These are phyloP conservation scores for Penicillium nordicum DNA, from an alignment of 2,329 filamentous ascomycete species.

Conservation along the genomic window DNA sequence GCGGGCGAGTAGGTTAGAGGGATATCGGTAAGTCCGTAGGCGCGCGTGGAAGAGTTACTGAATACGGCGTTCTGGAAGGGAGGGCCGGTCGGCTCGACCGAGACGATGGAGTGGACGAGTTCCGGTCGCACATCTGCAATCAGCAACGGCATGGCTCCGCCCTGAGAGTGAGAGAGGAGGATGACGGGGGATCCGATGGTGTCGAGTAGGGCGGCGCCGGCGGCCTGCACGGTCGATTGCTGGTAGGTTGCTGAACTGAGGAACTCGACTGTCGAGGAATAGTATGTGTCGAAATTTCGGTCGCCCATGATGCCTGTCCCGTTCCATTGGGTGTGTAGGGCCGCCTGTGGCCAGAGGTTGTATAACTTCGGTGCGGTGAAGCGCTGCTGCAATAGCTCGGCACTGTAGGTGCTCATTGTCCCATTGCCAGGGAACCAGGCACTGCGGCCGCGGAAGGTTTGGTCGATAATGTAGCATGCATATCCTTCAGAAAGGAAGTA, in stretches of 20 bases:
- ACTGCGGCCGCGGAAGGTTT: conserved; percentile 38
- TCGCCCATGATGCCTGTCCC: conserved; percentile 40
- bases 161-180: conserved; percentile 51
- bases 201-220: conserved; percentile 45
- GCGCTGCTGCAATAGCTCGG: conserved; percentile 26
- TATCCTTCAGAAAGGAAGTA: conserved; percentile 48
- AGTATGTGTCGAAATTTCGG: conserved; percentile 49
- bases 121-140: conserved; percentile 49
- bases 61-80: conserved; percentile 48
- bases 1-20: conserved; percentile 49
- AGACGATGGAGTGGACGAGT: conserved; percentile 48
- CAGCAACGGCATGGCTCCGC: conserved; percentile 47
- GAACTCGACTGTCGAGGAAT: conserved; percentile 31
- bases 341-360: conserved; percentile 42
- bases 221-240: conserved; percentile 35
- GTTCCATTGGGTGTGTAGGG: conserved; percentile 45
- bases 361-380: conserved; percentile 37
- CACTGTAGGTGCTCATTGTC: conserved; percentile 14
- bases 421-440: conserved; percentile 23
- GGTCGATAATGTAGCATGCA: conserved; percentile 45
- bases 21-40: conserved; percentile 51
- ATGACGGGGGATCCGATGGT: conserved; percentile 41
- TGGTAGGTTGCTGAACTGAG: conserved; percentile 14
- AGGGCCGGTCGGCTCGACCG: conserved; percentile 53
- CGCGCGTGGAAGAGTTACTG: conserved; percentile 31